Evolutionary conservation across 2,329 filamentous ascomycete genomes (phyloP).

Genomic region (Diaporthe eres): DNA sequence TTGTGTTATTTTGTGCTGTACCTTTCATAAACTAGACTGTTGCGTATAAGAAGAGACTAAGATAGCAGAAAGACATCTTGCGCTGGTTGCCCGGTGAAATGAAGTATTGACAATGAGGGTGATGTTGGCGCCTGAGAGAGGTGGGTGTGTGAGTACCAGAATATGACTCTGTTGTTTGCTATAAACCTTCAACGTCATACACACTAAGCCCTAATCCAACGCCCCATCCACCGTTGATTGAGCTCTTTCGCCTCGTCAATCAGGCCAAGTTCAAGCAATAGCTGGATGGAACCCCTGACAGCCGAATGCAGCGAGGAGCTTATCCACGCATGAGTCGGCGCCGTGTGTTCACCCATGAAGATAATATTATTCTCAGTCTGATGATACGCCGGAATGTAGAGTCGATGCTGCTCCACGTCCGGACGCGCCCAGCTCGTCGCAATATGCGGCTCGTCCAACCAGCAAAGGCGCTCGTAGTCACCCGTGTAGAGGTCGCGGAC

Average conservation of each 20-base stretch:
- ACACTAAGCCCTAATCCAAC: constrained; percentile 64
- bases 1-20: too few relatives aligned
- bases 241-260: constrained; percentile 78
- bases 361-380: constrained; percentile 77
- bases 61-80: too few relatives aligned
- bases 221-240: constrained; percentile 76
- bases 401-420: constrained; percentile 73
- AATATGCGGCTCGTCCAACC: constrained; percentile 73
- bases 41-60: too few relatives aligned
- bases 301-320: constrained; percentile 76
- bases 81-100: too few relatives aligned
- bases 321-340: constrained; percentile 81
- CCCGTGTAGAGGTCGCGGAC: constrained; percentile 75
- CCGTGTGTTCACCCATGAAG: constrained; percentile 78
- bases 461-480: constrained; percentile 75
- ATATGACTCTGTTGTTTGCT: too few relatives aligned
- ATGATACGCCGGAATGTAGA: constrained; percentile 81
- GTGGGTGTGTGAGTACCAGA: too few relatives aligned
- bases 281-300: constrained; percentile 74
- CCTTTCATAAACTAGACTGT: too few relatives aligned
- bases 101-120: too few relatives aligned
- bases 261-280: constrained; percentile 74
- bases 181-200: neutral
- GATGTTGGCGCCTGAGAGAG: fast-evolving
- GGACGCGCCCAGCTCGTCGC: constrained; percentile 75